These are phyloP conservation scores for Durio zibethinus DNA, from an alignment of 345 rosid species.

Conservation along the genomic window DNA sequence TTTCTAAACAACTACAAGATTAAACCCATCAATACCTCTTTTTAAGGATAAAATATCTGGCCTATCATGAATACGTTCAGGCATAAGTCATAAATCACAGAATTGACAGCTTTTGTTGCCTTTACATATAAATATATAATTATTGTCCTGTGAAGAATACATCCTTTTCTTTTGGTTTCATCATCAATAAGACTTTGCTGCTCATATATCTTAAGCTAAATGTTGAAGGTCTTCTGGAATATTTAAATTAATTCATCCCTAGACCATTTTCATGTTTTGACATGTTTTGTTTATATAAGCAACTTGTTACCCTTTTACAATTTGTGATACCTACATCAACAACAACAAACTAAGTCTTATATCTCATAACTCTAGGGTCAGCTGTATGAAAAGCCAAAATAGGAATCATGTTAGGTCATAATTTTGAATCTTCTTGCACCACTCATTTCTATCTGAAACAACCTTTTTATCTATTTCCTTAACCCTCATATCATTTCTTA, in stretches of 20 bases:
- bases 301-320: slow-evolving; percentile 1
- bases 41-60: neutral
- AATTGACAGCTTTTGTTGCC: neutral
- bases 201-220: neutral
- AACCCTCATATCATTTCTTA: no score
- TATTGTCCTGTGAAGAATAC: neutral
- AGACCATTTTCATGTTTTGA: neutral
- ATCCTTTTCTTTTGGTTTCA: neutral
- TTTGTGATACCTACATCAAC: neutral
- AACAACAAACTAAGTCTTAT: no score
- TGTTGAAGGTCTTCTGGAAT: neutral
- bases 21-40: neutral
- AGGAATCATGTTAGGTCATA: no score
- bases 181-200: neutral
- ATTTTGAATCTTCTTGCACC: no score
- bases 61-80: neutral
- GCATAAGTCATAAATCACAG: neutral
- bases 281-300: neutral
- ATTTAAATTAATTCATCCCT: neutral
- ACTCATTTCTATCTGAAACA: no score
- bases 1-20: neutral
- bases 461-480: no score
- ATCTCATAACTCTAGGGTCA: no score
- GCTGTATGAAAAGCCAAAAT: no score
- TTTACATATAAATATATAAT: neutral